Evolutionary conservation across 208 protist genomes (phyloP), one percentile per base, ranked within the genome.

Genomic region (Trypanosoma scelopori): DNA sequence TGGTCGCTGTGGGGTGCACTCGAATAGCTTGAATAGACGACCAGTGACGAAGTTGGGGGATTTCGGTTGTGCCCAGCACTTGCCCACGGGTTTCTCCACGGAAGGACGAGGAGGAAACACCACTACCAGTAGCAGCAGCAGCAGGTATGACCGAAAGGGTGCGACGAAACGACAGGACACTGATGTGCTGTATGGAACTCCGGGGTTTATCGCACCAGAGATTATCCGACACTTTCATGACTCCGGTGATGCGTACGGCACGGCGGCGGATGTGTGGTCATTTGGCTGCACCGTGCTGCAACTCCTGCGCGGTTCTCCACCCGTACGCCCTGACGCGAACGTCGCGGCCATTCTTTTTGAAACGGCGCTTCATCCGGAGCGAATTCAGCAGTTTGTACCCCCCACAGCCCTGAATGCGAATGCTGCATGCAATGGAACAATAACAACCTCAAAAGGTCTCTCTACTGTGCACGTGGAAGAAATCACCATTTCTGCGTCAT

Each of bases 201-300:
- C 67, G 11, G 59, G 76, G 16, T 85, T 65, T 58, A 85, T 86
- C 42, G 60, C 80, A 39, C 80, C 80, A 16, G 80, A 86, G 27
- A 49, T 84, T 20, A 69, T 84, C 23, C 25, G 5, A 20, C 16
- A 49, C 6, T n/a, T 25, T 46, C 35, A 41, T 18, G 43, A 13
- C 22, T 4, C 28, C 4, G 35, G 6, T 53, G 52, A 55, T 23
- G 20, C 45, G 22, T 58, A 27, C 41, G 41, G 32, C 28, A 9
- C 64, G 7, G 22, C 76, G 0, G 69, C 76, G 5, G 80, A 85
- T 63, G 47, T 85, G 16, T 85, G 76, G 76, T 70, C 62, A 25
- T 60, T 85, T 35, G 80, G 73, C 16, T 76, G 73, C 72, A 85
- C 77, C 7, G 20, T 83, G 15, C 39, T 84, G 11, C 68, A 85